These are phyloP conservation scores for Aureoboletus auriporus DNA, from an alignment of 768 basidiomycete genomes.

Conservation along the genomic window DNA sequence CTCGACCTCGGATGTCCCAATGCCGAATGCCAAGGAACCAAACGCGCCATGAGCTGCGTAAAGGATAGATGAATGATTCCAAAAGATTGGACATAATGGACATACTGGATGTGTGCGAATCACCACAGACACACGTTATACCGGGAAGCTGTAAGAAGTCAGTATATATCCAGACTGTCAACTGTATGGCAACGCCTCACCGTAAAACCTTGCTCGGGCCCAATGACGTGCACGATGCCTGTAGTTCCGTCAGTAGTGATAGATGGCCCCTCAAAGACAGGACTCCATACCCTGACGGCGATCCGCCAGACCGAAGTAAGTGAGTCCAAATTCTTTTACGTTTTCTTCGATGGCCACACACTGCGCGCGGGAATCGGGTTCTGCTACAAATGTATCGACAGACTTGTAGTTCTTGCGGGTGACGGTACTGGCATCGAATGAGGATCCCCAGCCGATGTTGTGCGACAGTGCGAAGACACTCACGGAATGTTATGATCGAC, in stretches of 20 bases:
- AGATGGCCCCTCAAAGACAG: background rate
- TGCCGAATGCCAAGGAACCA: constrained; percentile 89
- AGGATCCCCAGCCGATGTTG: background rate
- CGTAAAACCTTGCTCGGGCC: constrained; percentile 92
- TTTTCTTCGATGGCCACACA: constrained; percentile 82
- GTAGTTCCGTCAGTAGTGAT: constrained; percentile 17
- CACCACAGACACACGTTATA: constrained; percentile 85
- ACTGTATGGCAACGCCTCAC: constrained; percentile 32
- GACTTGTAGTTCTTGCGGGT: constrained; percentile 73
- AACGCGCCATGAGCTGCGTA: constrained; percentile 82
- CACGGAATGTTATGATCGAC: constrained; percentile 88
- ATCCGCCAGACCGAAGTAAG: constrained; percentile 89
- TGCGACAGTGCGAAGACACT: constrained; percentile 26
- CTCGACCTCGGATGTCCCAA: constrained; percentile 92
- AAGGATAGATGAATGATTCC: constrained; percentile 1
- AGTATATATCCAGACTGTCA: background rate
- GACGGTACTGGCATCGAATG: constrained; percentile 45
- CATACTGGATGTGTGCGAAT: constrained; percentile 90
- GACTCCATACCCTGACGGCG: constrained; percentile 69
- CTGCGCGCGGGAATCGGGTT: constrained; percentile 84
- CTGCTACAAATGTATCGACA: constrained; percentile 70
- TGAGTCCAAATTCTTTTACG: constrained; percentile 87
- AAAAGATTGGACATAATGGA: constrained; percentile 7
- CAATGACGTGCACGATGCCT: constrained; percentile 88
- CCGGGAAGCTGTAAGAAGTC: constrained; percentile 53